Conservation (phyloP, 1,139 yeast species). For the Petasospora rhodanensis region DNA sequence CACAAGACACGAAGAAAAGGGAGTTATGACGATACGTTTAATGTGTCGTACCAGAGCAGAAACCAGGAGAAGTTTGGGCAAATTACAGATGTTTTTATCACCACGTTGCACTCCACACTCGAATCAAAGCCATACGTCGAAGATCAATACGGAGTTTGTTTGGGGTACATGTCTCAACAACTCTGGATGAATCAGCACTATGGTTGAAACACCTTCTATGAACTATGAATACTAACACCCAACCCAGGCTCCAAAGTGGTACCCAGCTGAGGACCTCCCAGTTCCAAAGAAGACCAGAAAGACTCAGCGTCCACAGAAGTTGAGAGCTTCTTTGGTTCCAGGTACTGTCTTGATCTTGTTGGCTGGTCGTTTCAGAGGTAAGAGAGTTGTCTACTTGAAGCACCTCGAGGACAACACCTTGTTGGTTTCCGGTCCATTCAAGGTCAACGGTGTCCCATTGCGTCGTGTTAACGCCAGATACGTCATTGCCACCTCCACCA, state of each 20-base stretch:
- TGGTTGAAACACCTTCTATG: not conserved
- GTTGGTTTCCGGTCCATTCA: slow-evolving; percentile 99
- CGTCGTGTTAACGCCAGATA: slow-evolving; percentile 99
- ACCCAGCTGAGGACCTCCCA: slow-evolving; percentile 92
- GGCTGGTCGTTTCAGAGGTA: slow-evolving; percentile 99
- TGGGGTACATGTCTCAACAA: too few species aligned
- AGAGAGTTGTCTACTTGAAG: slow-evolving; percentile 99
- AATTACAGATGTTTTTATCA: too few species aligned
- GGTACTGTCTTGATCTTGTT: slow-evolving; percentile 97
- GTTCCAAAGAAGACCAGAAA: slow-evolving; percentile 86
- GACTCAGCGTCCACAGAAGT: slow-evolving; percentile 90
- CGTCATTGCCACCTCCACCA: slow-evolving; percentile 98
- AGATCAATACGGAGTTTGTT: too few species aligned
- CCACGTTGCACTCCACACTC: too few species aligned
- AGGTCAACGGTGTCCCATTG: slow-evolving; percentile 99
- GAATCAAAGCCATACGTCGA: too few species aligned
- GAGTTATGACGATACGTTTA: too few species aligned
- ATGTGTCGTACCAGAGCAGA: too few species aligned
- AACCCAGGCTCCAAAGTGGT: slow-evolving; percentile 79
- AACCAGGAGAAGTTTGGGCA: too few species aligned
- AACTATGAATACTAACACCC: slow-evolving; percentile 16
- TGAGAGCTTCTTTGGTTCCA: slow-evolving; percentile 96
- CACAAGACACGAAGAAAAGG: too few species aligned
- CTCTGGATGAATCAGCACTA: not conserved
- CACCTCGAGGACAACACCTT: slow-evolving; percentile 98